Percentiles rank a stretch among this genome's conserved stretches.
phyloP scores from a whole-genome alignment of 305 asterid genomes.

The Solanum hybrid region DNA sequence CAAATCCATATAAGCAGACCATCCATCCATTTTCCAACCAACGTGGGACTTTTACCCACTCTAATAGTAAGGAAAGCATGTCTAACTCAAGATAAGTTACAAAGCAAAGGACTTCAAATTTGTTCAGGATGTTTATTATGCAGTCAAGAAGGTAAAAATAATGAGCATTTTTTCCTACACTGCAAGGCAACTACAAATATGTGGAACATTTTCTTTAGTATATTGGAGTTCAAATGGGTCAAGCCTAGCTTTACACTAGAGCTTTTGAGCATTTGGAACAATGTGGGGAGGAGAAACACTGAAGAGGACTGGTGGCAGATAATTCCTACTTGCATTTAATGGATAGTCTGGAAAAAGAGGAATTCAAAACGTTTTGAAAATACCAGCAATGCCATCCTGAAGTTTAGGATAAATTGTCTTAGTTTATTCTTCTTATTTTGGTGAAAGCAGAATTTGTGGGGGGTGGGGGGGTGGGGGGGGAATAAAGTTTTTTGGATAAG shows the following conservation, averaged over 20 bases:
- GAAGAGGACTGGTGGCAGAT: neutral
- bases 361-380: neutral
- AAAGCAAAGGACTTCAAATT: neutral
- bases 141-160: neutral
- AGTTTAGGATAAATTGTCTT: neutral
- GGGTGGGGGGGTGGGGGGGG: too few relatives aligned
- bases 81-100: neutral
- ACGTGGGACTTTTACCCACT: neutral
- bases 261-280: neutral
- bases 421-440: neutral
- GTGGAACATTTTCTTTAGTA: neutral
- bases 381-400: neutral
- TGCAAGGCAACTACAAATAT: neutral
- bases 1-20: neutral
- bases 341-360: neutral
- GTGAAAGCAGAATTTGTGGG: neutral
- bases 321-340: neutral
- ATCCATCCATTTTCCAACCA: neutral
- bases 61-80: neutral
- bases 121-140: neutral
- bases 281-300: neutral
- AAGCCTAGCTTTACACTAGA: neutral
- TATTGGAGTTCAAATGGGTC: neutral
- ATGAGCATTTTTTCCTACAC: neutral
- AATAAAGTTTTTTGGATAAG: neutral